A percentile compares a stretch with the other conserved stretches of the same genome.
phyloP scores from a whole-genome alignment of 495 filamentous ascomycete genomes.

The Hyaloscypha hepaticicola region DNA sequence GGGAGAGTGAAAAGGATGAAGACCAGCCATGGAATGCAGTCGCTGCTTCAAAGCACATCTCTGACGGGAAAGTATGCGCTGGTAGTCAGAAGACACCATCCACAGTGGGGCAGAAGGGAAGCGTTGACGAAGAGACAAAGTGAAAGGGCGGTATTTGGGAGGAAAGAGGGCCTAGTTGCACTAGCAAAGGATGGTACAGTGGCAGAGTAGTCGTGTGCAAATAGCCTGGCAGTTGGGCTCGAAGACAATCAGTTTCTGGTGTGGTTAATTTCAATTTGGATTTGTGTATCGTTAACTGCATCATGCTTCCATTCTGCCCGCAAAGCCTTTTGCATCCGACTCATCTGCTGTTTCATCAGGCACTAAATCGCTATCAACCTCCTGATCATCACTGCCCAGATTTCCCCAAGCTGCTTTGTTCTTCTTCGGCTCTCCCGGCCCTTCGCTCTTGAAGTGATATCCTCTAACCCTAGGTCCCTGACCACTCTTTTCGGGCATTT shows the following conservation, averaged over 20 bases:
- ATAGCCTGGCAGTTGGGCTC: neutral
- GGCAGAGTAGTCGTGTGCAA: neutral
- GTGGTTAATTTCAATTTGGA: too few species aligned
- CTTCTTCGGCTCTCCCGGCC: slow-evolving; percentile 61
- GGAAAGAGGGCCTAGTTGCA: neutral
- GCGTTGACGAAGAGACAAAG: neutral
- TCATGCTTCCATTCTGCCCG: slow-evolving; percentile 40
- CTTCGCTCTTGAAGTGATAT: slow-evolving; percentile 74
- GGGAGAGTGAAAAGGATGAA: neutral
- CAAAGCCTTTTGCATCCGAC: slow-evolving; percentile 62
- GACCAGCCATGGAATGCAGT: neutral
- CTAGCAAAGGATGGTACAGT: neutral
- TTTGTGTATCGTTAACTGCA: neutral
- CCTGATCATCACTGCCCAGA: slow-evolving; percentile 42
- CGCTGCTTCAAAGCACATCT: neutral
- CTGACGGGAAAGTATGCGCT: neutral
- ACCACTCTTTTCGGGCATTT: slow-evolving; percentile 71
- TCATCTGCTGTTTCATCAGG: slow-evolving; percentile 50
- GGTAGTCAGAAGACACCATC: neutral
- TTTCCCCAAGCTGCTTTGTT: slow-evolving; percentile 65
- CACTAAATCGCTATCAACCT: slow-evolving; percentile 46
- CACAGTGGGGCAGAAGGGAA: neutral
- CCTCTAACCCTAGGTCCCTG: slow-evolving; percentile 80
- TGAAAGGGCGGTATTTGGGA: neutral
- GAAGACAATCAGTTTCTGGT: too few species aligned